These are phyloP conservation scores for Hypoxylon cercidicola DNA, from an alignment of 495 filamentous ascomycete genomes.

Conservation along the genomic window DNA sequence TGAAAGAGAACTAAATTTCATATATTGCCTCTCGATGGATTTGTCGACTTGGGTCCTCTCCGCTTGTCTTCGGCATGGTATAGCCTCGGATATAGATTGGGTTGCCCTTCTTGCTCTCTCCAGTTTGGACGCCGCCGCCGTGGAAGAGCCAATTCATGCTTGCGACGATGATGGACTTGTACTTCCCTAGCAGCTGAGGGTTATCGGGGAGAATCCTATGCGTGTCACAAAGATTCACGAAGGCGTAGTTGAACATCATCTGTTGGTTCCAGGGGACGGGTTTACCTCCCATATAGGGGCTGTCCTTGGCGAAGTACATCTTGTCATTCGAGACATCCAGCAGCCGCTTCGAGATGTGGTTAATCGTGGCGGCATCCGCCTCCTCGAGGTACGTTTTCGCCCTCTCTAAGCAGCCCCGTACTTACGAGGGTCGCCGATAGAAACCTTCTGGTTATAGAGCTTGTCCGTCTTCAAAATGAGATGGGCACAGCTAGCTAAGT, in stretches of 20 bases:
- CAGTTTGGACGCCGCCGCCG: slow-evolving; percentile 26
- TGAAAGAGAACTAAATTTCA: not conserved
- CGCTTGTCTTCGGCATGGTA: slow-evolving; percentile 26
- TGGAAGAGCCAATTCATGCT: slow-evolving; percentile 38
- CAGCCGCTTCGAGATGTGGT: slow-evolving; percentile 27
- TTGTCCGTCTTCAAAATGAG: slow-evolving; percentile 24
- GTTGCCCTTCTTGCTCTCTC: slow-evolving; percentile 27
- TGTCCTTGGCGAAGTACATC: slow-evolving; percentile 39
- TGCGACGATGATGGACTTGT: slow-evolving; percentile 29
- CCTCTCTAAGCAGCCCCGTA: slow-evolving; percentile 28
- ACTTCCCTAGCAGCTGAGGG: slow-evolving; percentile 17
- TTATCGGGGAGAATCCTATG: slow-evolving; percentile 36
- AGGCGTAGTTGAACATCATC: slow-evolving; percentile 43
- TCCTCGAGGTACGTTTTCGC: slow-evolving; percentile 32
- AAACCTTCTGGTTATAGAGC: slow-evolving; percentile 22
- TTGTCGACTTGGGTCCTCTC: slow-evolving; percentile 22
- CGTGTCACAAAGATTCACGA: slow-evolving; percentile 30
- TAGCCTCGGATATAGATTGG: slow-evolving; percentile 33
- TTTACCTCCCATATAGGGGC: slow-evolving; percentile 31
- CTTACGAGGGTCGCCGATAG: slow-evolving; percentile 21
- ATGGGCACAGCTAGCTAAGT: slow-evolving; percentile 23
- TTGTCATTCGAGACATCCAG: slow-evolving; percentile 31
- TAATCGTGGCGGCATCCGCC: slow-evolving; percentile 29
- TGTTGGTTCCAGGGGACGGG: slow-evolving; percentile 40
- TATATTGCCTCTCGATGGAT: not conserved